Percentiles rank a stretch among this genome's conserved stretches.
Evolutionary conservation across 345 rosid genomes (phyloP).

Genomic region (Eucalyptus rudis): DNA sequence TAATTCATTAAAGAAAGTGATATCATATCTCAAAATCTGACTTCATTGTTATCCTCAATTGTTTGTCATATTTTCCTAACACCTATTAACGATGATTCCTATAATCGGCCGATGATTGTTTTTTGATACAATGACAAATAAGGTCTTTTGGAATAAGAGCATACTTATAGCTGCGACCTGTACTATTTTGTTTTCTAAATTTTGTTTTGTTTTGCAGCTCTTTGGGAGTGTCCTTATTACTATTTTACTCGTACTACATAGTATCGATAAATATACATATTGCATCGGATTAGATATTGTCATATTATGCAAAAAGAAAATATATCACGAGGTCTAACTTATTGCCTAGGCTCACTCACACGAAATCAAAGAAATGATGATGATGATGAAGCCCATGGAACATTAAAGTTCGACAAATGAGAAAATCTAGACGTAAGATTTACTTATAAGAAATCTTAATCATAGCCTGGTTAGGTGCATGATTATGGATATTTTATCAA

Average conservation of each 20-base stretch:
- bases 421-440: background rate
- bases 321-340: background rate
- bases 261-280: too few relatives aligned
- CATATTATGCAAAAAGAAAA: background rate
- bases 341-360: background rate
- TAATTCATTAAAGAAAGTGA: too few relatives aligned
- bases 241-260: too few relatives aligned
- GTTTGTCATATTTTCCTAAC: too few relatives aligned
- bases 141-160: background rate
- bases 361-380: background rate
- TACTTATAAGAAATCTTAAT: background rate
- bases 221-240: too few relatives aligned
- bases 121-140: too few relatives aligned
- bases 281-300: too few relatives aligned
- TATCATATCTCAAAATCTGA: too few relatives aligned
- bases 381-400: background rate
- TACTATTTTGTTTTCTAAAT: background rate
- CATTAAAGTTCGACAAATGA: background rate
- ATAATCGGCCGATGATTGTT: too few relatives aligned
- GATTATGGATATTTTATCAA: background rate
- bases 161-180: background rate
- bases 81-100: too few relatives aligned
- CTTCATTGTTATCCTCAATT: too few relatives aligned
- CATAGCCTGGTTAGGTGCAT: background rate
- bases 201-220: too few relatives aligned